These are phyloP conservation scores for Fonsecaea nubica DNA, from an alignment of 2,329 filamentous ascomycete genomes.

Conservation along the genomic window DNA sequence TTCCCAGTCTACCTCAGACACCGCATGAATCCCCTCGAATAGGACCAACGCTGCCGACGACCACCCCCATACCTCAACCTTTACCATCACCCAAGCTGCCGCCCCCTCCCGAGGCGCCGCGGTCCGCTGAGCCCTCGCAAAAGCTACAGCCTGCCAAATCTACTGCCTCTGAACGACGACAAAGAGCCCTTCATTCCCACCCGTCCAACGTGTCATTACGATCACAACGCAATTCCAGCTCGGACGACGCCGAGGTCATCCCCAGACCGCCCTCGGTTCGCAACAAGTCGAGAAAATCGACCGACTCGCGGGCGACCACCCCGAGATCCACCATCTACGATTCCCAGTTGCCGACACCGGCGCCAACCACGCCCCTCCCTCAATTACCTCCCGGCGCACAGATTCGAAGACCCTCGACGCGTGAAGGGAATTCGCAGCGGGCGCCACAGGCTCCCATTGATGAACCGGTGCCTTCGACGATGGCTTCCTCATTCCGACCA, in stretches of 20 bases:
- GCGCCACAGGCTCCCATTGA: conserved; percentile 16
- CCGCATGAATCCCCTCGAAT: conserved; percentile 35
- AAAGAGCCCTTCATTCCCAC: conserved; percentile 38
- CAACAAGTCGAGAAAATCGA: conserved; percentile 34
- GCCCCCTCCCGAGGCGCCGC: conserved; percentile 23
- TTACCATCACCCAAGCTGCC: conserved; percentile 24
- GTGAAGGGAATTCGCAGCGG: conserved; percentile 17
- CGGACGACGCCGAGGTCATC: conserved; percentile 33
- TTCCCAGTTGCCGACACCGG: conserved; percentile 32
- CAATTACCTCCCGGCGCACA: conserved; percentile 32
- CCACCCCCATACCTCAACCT: conserved; percentile 13
- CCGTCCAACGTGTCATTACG: conserved; percentile 35
- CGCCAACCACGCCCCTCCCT: conserved; percentile 36
- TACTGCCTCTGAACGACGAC: conserved; percentile 36
- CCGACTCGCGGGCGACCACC: conserved; percentile 33
- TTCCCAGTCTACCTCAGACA: conserved; percentile 31
- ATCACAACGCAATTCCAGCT: conserved; percentile 29
- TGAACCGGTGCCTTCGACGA: conserved; percentile 20
- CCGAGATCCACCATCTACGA: conserved; percentile 35
- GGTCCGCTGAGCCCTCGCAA: conserved; percentile 19
- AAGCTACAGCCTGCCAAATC: conserved; percentile 34
- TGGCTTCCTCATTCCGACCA: conserved; percentile 10
- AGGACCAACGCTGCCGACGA: conserved; percentile 1
- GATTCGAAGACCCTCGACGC: conserved; percentile 29
- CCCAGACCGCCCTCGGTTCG: conserved; percentile 25